phyloP scores from a whole-genome alignment of 2,329 filamentous ascomycete species.

The Diplodia scrobiculata region DNA sequence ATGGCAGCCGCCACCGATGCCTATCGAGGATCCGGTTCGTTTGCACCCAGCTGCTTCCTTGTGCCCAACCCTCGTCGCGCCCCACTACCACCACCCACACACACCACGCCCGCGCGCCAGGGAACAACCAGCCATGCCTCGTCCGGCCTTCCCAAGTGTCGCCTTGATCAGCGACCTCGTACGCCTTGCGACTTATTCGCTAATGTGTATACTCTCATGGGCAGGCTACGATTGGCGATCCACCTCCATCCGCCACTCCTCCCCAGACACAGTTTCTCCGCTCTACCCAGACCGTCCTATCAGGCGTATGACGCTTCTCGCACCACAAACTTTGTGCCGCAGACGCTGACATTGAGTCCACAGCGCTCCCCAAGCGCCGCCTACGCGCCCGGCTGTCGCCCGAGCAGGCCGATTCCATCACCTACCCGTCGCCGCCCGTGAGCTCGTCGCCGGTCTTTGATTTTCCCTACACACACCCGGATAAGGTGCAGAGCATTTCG shows the following conservation, averaged over 20 bases:
- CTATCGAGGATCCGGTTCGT: conserved; percentile 41
- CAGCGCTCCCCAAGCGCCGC: conserved; percentile 81
- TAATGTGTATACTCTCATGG: conserved; percentile 29
- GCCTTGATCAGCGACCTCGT: conserved; percentile 37
- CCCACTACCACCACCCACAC: conserved; percentile 30
- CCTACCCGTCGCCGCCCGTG: conserved; percentile 76
- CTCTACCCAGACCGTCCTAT: conserved; percentile 89
- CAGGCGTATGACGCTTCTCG: conserved; percentile 48
- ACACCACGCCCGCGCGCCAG: conserved; percentile 32
- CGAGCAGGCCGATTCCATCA: conserved; percentile 78
- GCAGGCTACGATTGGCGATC: conserved; percentile 48
- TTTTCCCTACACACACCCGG: conserved; percentile 56
- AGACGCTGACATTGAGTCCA: conserved; percentile 18
- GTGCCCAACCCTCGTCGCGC: conserved; percentile 31
- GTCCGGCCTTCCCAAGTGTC: conserved; percentile 36
- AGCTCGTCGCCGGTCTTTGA: conserved; percentile 74
- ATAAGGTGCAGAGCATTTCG: conserved; percentile 38
- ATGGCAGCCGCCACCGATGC: conserved; percentile 47
- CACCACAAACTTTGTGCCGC: conserved; percentile 6
- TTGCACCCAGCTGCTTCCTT: conserved; percentile 30
- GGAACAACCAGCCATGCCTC: conserved; percentile 31
- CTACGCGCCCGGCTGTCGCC: conserved; percentile 84
- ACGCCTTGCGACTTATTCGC: conserved; percentile 29
- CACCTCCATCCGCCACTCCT: conserved; percentile 44
- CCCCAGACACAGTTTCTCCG: conserved; percentile 71